These are phyloP conservation scores for Phaeotremella skinneri DNA, from an alignment of 768 basidiomycete genomes.

Conservation along the genomic window DNA sequence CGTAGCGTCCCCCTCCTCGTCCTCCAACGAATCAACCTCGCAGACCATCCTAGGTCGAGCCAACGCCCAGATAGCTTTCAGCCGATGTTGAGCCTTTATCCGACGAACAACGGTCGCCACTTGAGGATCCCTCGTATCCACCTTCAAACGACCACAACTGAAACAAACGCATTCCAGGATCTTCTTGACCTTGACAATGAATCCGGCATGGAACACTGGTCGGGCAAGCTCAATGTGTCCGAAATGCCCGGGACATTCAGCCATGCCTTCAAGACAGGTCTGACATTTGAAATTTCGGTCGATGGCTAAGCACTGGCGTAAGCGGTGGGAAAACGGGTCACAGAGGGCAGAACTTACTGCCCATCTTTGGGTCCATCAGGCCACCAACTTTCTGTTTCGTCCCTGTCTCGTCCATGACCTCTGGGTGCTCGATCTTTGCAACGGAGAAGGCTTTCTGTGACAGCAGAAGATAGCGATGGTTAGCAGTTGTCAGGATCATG, in stretches of 20 bases:
- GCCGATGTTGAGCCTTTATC: constrained; percentile 49
- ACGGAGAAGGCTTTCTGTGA: constrained; percentile 95
- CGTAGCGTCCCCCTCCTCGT: constrained; percentile 61
- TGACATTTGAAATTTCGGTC: constrained; percentile 78
- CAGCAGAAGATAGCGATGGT: constrained; percentile 12
- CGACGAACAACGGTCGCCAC: constrained; percentile 38
- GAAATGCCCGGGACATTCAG: constrained; percentile 98
- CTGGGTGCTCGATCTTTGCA: constrained; percentile 96
- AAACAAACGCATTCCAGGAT: constrained; percentile 98
- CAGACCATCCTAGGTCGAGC: constrained; percentile 66
- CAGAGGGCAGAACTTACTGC: constrained; percentile 56
- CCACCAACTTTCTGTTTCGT: constrained; percentile 89
- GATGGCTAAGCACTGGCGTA: constrained; percentile 32
- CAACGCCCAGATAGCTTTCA: constrained; percentile 50
- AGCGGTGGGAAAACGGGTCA: constrained; percentile 2
- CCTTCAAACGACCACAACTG: constrained; percentile 96
- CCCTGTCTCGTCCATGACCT: constrained; percentile 94
- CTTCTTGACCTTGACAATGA: constrained; percentile 99
- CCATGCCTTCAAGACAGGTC: constrained; percentile 99
- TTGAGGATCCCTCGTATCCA: constrained; percentile 62
- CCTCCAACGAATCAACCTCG: constrained; percentile 83
- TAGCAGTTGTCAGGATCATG: background rate
- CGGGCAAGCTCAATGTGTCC: constrained; percentile 96
- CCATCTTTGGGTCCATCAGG: constrained; percentile 96
- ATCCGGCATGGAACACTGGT: constrained; percentile 94